Conservation (phyloP, 768 basidiomycete species). For the Mycena galericulata region DNA sequence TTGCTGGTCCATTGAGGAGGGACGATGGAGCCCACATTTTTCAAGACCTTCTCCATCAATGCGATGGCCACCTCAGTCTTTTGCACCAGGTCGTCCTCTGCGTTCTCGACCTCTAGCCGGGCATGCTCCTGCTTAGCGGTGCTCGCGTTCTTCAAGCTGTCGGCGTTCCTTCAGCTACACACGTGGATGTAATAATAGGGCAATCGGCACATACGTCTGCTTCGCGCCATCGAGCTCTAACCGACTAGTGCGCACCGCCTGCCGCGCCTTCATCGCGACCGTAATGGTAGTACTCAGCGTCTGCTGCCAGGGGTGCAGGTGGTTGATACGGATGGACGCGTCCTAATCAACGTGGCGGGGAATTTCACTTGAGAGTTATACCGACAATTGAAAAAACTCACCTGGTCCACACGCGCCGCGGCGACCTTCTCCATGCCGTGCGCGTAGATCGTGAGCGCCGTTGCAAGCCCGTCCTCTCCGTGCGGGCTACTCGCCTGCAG, state of each 20-base stretch:
- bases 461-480: conserved; percentile 75
- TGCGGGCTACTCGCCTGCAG: conserved; percentile 58
- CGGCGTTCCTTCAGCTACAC: no score
- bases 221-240: conserved; percentile 93
- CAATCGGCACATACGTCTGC: conserved; percentile 69
- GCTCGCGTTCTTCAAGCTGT: conserved; percentile 81
- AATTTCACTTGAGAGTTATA: neutral
- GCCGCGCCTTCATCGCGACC: conserved; percentile 93
- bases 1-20: neutral
- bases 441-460: conserved; percentile 81
- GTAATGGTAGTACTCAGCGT: conserved; percentile 86
- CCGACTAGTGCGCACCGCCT: conserved; percentile 82
- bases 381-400: neutral
- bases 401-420: conserved; percentile 79
- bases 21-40: conserved; percentile 76
- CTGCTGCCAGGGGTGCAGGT: conserved; percentile 88
- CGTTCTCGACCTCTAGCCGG: conserved; percentile 91
- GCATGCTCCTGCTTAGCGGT: conserved; percentile 92
- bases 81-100: conserved; percentile 96
- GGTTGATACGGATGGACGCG: conserved; percentile 70
- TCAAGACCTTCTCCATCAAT: conserved; percentile 96
- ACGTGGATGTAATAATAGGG: neutral
- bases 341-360: no score
- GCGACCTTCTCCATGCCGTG: conserved; percentile 87
- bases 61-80: conserved; percentile 98